Evolutionary conservation across 768 basidiomycete species (phyloP), one percentile per base, ranked within the genome.

Genomic region (Kwoniella shandongensis): DNA sequence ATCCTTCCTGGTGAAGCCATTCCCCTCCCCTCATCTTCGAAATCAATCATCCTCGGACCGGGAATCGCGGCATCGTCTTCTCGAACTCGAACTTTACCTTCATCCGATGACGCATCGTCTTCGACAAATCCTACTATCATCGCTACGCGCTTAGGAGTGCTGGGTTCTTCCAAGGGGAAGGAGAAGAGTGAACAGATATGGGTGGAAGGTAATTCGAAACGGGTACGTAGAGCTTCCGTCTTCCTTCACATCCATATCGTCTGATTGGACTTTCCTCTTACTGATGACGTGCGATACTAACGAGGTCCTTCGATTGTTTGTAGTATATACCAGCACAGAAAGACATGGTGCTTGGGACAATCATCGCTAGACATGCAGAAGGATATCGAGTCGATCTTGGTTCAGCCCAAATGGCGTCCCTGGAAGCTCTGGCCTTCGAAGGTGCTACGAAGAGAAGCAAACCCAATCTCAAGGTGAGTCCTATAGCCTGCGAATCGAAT

Each of bases 371-470:
- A 8, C 76, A 86, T 52, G 91, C 90, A 35, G 94, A 98, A 69
- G 88, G 86, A 5, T 99, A 85, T 81, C 84, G 92, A 42, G 91
- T 98, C 22, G 94, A 98, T 75, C 90, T 99, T 59, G 93, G 93
- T 2, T 81, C 86, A 25, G 88, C 92, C 4, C 91, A 96, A 69
- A 80, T 81, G 45, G 94, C 94, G 0, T 82, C 84, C 4, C 77
- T 99, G 41, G 93, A 97, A 66, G 88, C 84, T 0, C 82, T 97
- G 27, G 92, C 96, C 1, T 99, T 99, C 73, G 94, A 98, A 74
- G 88, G 91, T 2, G 96, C 92, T 10, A 90, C 91, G 22, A 97
- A 94, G 80, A 79, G 96, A 62, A 98, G 89, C 72, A 87, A 86
- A 75, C 94, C 94, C 26, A 91, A 90, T 76, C 81, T 99, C 55